Evolutionary conservation across 805 yeast genomes (phyloP).

Genomic region (Zygosaccharomyces bisporus): DNA sequence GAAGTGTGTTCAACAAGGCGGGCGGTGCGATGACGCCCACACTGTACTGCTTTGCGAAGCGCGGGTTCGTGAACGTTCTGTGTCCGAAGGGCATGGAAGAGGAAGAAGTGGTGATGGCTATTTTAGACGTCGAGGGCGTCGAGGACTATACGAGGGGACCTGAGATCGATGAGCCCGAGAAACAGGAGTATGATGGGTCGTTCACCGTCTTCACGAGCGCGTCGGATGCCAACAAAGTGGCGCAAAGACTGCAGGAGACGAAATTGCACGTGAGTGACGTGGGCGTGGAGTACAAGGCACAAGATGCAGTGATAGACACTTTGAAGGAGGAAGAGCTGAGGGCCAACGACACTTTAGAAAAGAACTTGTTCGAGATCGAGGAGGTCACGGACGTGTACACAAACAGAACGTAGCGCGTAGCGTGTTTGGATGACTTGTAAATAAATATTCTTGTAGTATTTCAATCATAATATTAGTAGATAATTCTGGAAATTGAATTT

Average conservation of each 20-base stretch:
- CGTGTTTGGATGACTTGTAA: background rate
- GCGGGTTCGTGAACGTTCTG: slow-evolving; percentile 65
- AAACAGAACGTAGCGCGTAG: slow-evolving; percentile 39
- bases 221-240: slow-evolving; percentile 55
- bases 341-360: slow-evolving; percentile 53
- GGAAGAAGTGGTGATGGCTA: slow-evolving; percentile 70
- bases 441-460: background rate
- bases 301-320: slow-evolving; percentile 53
- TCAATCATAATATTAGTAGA: no score
- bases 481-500: no score
- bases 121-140: slow-evolving; percentile 68
- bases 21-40: slow-evolving; percentile 75
- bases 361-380: slow-evolving; percentile 66
- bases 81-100: slow-evolving; percentile 35
- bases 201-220: slow-evolving; percentile 61
- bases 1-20: slow-evolving; percentile 68
- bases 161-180: slow-evolving; percentile 38
- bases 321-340: slow-evolving; percentile 51
- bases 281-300: slow-evolving; percentile 65
- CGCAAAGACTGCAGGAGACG: slow-evolving; percentile 49
- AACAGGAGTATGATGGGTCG: slow-evolving; percentile 20
- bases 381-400: slow-evolving; percentile 81
- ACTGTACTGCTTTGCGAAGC: slow-evolving; percentile 67
- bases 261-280: slow-evolving; percentile 61
- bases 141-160: slow-evolving; percentile 60